Evolutionary conservation across 2,329 filamentous ascomycete species (phyloP).

Genomic region (Apiospora kogelbergensis): DNA sequence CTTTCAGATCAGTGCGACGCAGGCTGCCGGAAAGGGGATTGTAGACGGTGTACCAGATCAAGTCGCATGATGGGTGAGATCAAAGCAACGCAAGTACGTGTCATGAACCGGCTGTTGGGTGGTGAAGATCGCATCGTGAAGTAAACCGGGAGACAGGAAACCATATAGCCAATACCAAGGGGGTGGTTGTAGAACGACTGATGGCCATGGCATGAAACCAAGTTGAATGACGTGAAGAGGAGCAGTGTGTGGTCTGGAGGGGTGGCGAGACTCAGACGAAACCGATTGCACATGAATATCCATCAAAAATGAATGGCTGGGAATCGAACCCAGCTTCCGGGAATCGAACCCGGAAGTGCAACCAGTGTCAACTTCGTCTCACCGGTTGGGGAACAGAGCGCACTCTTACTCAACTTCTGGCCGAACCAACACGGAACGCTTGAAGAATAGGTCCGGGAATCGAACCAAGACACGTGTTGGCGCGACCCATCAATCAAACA

Average conservation of each 20-base stretch:
- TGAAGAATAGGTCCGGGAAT: background rate
- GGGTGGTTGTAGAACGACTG: background rate
- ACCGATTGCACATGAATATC: background rate
- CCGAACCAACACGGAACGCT: background rate
- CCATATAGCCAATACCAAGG: background rate
- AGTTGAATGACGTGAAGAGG: background rate
- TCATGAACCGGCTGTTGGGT: background rate
- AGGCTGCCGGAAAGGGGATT: background rate
- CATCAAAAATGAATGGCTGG: background rate
- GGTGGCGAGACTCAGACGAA: background rate
- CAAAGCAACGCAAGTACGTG: background rate
- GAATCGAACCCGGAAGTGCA: background rate
- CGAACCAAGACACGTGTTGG: background rate
- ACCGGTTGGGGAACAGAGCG: background rate
- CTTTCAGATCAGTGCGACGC: constrained; percentile 5
- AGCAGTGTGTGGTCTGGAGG: background rate
- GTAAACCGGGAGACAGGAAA: background rate
- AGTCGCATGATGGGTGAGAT: background rate
- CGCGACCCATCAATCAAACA: background rate
- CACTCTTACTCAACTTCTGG: background rate
- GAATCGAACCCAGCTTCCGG: background rate
- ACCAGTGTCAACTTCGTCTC: background rate
- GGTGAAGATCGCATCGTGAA: background rate
- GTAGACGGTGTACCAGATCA: background rate
- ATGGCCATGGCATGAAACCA: background rate